Conservation (phyloP, 345 rosid genomes). For the Draba incana region DNA sequence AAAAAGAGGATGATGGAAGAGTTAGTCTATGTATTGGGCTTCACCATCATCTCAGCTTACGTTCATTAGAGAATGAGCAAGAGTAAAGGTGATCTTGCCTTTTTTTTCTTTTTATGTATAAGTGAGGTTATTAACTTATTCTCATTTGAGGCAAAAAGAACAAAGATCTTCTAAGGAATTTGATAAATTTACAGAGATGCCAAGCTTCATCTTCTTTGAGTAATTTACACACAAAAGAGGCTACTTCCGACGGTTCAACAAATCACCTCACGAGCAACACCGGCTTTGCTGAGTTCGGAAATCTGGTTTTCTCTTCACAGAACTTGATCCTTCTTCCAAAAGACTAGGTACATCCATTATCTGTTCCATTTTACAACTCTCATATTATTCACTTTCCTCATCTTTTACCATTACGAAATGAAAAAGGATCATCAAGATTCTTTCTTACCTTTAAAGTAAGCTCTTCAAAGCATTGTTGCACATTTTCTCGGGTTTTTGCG, state of each 20-base stretch:
- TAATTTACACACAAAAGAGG: conserved; percentile 38
- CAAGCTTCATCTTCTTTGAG: conserved; percentile 12
- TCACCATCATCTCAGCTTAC: not conserved
- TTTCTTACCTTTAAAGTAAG: conserved; percentile 64
- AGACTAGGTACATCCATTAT: conserved; percentile 77
- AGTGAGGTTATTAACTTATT: conserved; percentile 23
- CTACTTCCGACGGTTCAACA: not conserved
- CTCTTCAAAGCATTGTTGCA: conserved; percentile 72
- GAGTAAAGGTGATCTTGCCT: not conserved
- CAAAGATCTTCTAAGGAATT: conserved; percentile 18
- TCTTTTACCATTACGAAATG: not conserved
- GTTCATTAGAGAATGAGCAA: too few species aligned
- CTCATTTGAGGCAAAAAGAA: conserved; percentile 29
- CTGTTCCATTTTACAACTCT: conserved; percentile 43
- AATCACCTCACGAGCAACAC: conserved; percentile 47
- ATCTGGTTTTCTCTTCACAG: conserved; percentile 57
- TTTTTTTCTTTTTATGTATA: conserved; percentile 2
- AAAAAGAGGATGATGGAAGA: not conserved
- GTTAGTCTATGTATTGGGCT: not conserved
- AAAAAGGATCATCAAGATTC: conserved; percentile 18
- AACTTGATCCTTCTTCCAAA: conserved; percentile 73
- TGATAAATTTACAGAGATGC: conserved; percentile 36
- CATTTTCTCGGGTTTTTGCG: conserved; percentile 71
- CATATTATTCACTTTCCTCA: not conserved
- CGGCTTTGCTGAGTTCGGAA: conserved; percentile 37